Percentiles rank a stretch among this genome's conserved stretches.
Conservation (phyloP, 75 land plant genomes). For the Cupressus sempervirens region DNA sequence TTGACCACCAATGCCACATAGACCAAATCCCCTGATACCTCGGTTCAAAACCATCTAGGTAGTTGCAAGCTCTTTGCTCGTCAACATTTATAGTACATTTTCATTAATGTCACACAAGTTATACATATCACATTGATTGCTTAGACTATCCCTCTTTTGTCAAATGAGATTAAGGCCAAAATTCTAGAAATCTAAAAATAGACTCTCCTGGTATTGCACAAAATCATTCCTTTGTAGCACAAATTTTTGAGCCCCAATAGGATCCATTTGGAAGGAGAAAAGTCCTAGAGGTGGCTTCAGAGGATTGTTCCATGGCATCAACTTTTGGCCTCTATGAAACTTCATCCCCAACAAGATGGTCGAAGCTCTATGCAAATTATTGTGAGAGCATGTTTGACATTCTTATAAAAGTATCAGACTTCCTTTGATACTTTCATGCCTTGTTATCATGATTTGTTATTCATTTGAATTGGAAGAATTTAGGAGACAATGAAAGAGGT, state of each 20-base stretch:
- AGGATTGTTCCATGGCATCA: background rate
- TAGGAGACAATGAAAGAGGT: too few relatives aligned
- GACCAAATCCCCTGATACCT: background rate
- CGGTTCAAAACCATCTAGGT: conserved; percentile 9
- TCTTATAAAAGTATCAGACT: too few relatives aligned
- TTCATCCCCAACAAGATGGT: conserved; percentile 14
- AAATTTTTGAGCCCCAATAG: background rate
- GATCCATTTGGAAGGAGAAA: conserved; percentile 5
- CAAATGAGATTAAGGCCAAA: background rate
- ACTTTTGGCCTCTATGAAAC: background rate
- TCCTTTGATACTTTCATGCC: too few relatives aligned
- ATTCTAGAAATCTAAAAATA: conserved; percentile 9
- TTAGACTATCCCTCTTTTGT: background rate
- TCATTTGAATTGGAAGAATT: too few relatives aligned
- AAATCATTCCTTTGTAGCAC: background rate
- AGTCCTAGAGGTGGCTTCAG: conserved; percentile 9
- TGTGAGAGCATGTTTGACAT: too few relatives aligned
- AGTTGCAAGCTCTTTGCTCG: conserved; percentile 2
- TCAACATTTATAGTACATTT: too few relatives aligned
- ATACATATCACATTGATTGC: background rate
- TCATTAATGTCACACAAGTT: background rate
- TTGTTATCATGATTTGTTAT: too few relatives aligned
- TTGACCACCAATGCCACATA: background rate
- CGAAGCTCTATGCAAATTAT: too few relatives aligned
- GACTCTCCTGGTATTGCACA: conserved; percentile 4